A percentile compares a stretch with the other conserved stretches of the same genome.
phyloP scores from a whole-genome alignment of 2,329 filamentous ascomycete genomes.

The Penicillium sclerotigenum region DNA sequence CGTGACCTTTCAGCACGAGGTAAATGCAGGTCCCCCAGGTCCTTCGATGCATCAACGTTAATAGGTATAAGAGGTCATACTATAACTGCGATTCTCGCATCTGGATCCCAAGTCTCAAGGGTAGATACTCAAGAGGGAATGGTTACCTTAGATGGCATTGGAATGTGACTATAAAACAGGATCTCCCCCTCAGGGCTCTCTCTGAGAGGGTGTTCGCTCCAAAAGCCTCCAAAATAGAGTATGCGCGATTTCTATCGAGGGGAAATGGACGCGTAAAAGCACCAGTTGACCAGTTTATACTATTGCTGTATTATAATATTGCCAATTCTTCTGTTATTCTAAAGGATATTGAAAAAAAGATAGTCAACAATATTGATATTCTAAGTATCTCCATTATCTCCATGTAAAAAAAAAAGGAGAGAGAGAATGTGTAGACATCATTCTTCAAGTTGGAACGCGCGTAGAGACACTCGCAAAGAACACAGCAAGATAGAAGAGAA shows the following conservation, averaged over 20 bases:
- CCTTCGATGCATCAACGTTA: neutral
- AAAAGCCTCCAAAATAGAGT: neutral
- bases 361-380: neutral
- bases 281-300: neutral
- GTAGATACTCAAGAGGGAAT: neutral
- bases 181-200: neutral
- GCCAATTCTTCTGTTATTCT: neutral
- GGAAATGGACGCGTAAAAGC: neutral
- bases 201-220: neutral
- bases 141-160: conserved; percentile 1
- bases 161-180: neutral
- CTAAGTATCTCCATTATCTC: neutral
- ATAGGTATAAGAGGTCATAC: neutral
- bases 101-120: neutral
- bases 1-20: conserved; percentile 4
- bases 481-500: conserved; percentile 3
- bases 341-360: neutral
- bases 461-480: neutral
- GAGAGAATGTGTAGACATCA: neutral
- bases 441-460: neutral
- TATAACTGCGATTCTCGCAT: neutral
- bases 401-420: neutral
- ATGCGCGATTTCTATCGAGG: conserved; percentile 11
- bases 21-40: conserved; percentile 1
- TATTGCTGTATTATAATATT: neutral